A percentile compares a stretch with the other conserved stretches of the same genome.
phyloP scores from a whole-genome alignment of 768 basidiomycete species.

The Sutorius australiensis region DNA sequence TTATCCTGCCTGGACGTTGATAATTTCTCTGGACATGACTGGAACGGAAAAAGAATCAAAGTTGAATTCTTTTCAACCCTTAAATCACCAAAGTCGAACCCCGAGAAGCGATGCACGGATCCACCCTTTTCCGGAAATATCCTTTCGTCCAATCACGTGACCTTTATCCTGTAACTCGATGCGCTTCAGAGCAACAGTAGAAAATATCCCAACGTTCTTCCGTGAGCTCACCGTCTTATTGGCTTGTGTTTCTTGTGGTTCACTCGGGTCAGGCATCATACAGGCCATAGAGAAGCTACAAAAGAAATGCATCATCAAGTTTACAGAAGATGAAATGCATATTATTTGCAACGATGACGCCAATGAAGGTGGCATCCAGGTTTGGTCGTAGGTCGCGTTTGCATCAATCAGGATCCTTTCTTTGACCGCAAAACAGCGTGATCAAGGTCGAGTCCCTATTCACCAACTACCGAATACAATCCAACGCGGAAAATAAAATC shows the following conservation, averaged over 20 bases:
- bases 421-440: conserved; percentile 38
- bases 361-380: conserved; percentile 81
- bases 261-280: conserved; percentile 53
- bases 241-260: not conserved
- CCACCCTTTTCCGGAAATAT: conserved; percentile 14
- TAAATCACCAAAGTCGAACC: conserved; percentile 4
- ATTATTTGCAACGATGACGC: conserved; percentile 81
- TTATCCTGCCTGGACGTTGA: conserved; percentile 67
- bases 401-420: conserved; percentile 20
- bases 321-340: conserved; percentile 68
- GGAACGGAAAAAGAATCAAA: conserved; percentile 15
- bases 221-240: conserved; percentile 34
- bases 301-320: conserved; percentile 80
- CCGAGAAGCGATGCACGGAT: conserved; percentile 11
- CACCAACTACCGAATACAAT: conserved; percentile 78
- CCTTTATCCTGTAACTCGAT: conserved; percentile 31
- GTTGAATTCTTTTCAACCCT: not conserved
- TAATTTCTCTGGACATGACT: conserved; percentile 72
- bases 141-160: conserved; percentile 23
- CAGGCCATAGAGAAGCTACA: conserved; percentile 82
- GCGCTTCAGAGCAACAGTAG: conserved; percentile 61
- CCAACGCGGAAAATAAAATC: conserved; percentile 80
- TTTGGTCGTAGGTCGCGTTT: conserved; percentile 64
- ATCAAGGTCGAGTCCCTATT: conserved; percentile 69
- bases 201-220: conserved; percentile 55